Percentiles rank a stretch among this genome's conserved stretches.
Evolutionary conservation across 2,329 filamentous ascomycete species (phyloP).

Genomic region (Colletotrichum tamarilloi): DNA sequence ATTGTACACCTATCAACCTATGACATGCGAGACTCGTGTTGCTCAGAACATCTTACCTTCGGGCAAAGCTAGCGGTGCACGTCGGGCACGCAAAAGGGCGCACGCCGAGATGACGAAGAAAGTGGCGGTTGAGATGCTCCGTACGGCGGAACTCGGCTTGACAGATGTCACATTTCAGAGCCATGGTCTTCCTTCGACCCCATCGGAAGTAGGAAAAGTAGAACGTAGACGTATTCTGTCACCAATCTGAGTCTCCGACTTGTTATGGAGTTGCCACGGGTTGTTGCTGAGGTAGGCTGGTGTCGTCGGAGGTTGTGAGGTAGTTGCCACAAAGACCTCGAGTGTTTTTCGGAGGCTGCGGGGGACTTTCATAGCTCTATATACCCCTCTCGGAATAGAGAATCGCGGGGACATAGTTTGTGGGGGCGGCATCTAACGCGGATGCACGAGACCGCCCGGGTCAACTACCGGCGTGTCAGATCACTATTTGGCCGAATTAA

Average conservation of each 20-base stretch:
- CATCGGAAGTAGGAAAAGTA: not conserved
- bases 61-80: not conserved
- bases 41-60: not conserved
- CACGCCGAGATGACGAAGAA: constrained; percentile 12
- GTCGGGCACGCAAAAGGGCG: constrained; percentile 7
- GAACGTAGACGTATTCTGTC: not conserved
- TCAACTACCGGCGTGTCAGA: too few relatives aligned
- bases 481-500: too few relatives aligned
- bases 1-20: too few relatives aligned
- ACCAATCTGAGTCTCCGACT: not conserved
- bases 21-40: too few relatives aligned
- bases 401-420: too few relatives aligned
- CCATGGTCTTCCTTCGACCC: not conserved
- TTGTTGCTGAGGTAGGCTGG: not conserved
- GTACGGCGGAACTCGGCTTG: constrained; percentile 18
- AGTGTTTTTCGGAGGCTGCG: not conserved
- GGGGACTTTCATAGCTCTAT: not conserved
- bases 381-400: not conserved
- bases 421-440: too few relatives aligned
- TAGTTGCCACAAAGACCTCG: not conserved
- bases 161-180: constrained; percentile 12
- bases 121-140: constrained; percentile 13
- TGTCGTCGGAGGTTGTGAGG: not conserved
- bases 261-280: not conserved
- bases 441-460: too few relatives aligned